Percentiles rank a stretch among this genome's conserved stretches.
Conservation (phyloP, 2,329 filamentous ascomycete genomes). For the Colletotrichum phormii region DNA sequence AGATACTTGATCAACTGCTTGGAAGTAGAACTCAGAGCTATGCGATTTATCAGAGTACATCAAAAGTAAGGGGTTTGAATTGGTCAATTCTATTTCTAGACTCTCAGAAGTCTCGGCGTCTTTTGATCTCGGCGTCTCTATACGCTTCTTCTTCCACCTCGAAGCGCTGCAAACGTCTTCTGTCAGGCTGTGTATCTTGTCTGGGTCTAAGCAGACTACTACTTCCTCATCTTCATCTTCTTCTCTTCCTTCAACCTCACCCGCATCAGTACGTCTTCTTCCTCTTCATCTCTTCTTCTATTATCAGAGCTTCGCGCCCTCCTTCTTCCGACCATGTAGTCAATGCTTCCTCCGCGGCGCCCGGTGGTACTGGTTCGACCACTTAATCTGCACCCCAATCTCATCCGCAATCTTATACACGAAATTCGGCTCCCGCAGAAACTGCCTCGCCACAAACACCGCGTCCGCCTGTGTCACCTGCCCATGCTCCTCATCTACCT, state of each 20-base stretch:
- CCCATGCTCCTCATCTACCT: conserved; percentile 54
- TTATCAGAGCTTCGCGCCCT: not conserved
- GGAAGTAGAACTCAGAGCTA: too few relatives aligned
- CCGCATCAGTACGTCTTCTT: too few relatives aligned
- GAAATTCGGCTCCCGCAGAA: conserved; percentile 85
- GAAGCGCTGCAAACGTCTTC: not conserved
- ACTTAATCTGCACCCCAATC: conserved; percentile 76
- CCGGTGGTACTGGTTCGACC: conserved; percentile 74
- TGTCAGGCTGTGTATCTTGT: not conserved
- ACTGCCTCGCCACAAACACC: conserved; percentile 79
- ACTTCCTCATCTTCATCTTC: not conserved
- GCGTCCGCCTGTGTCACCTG: conserved; percentile 69
- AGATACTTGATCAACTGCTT: too few relatives aligned
- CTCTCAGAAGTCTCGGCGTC: not conserved
- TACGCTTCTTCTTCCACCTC: not conserved
- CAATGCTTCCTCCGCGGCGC: conserved; percentile 46
- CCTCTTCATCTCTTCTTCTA: not conserved
- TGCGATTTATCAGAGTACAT: too few relatives aligned
- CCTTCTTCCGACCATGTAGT: conserved; percentile 16
- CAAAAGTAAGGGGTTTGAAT: too few relatives aligned
- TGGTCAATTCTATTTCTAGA: not conserved
- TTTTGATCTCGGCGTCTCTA: not conserved
- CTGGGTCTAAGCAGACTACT: not conserved
- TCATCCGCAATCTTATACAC: conserved; percentile 80
- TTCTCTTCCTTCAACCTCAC: not conserved